Base-by-base conservation (phyloP, 257 asterid genomes). In the Jasminum sambac region DNA sequence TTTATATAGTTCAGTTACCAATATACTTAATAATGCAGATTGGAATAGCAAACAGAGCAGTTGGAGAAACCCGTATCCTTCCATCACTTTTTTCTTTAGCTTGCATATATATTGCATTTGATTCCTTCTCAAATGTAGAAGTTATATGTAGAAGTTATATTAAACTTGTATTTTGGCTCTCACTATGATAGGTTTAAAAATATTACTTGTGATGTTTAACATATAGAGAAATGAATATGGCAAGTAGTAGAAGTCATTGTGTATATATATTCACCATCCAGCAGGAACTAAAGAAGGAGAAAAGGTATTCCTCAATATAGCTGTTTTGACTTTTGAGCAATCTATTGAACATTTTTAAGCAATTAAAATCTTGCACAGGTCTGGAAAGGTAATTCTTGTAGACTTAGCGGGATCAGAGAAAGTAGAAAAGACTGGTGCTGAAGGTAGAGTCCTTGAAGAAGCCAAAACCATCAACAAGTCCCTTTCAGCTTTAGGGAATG, bases 381-480 rank as follows among this genome's bases (percentile, higher is more conserved):
- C 60, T 70, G 89, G 91, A 77, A 91, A 87, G 80, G 70, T 91
- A 80, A 83, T 91, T 74, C 96, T 91, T 50, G 95, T 89, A 69
- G 97, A 91, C 86, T 82, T 91, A 71, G 97, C 97, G 11, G 96
- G 97, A 58, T 91, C 97, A 60, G 97, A 91, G 84, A 91, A 91
- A 82, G 95, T 83, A 69, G 96, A 91, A 82, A 89, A 76, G 77
- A 91, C 95, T 68, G 91, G 96, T 67, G 97, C 97, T 67, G 97
- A 85, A 83, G 95, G 97, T 67, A 86, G 77, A 81, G 87, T 88
- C 77, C 95, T 91, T 41, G 97, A 91, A 78, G 97, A 91, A 84
- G 96, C 97, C 72, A 91, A 91, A 84, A 82, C 90, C 68, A 89
- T 91, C 79, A 91, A 91, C 77, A 90, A 84, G 77, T 91, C 97